These are phyloP conservation scores for Scalesia atractyloides DNA, from an alignment of 129 eudicot genomes.

Conservation along the genomic window DNA sequence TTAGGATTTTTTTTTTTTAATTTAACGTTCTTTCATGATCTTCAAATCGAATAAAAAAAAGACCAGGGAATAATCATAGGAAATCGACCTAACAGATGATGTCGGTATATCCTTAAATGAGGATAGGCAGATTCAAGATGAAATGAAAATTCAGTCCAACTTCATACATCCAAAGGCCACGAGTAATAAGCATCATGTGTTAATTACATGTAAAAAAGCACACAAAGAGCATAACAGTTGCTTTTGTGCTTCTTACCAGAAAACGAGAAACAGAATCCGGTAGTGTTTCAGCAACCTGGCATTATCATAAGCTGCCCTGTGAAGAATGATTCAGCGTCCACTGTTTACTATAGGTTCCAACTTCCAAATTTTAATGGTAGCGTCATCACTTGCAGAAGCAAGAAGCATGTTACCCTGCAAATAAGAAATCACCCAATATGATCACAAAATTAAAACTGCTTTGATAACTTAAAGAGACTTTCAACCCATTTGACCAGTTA, in stretches of 20 bases:
- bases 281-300: conserved; percentile 2
- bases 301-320: not conserved
- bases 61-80: not conserved
- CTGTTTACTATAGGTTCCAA: conserved; percentile 29
- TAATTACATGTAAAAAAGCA: not conserved
- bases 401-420: conserved; percentile 64
- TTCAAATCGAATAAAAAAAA: not conserved
- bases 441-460: not conserved
- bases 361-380: conserved; percentile 87
- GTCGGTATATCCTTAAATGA: not conserved
- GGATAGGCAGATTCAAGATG: not conserved
- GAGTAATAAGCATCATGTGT: not conserved
- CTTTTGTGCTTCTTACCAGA: conserved; percentile 1
- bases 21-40: not conserved
- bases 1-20: not conserved
- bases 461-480: not conserved
- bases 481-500: not conserved
- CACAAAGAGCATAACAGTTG: not conserved
- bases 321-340: conserved; percentile 16
- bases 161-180: not conserved
- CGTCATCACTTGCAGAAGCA: conserved; percentile 97
- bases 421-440: not conserved
- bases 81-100: not conserved
- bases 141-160: not conserved
- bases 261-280: not conserved